Conservation (phyloP, 108 stramenopile species). For the Stephanodiscus triporus region DNA sequence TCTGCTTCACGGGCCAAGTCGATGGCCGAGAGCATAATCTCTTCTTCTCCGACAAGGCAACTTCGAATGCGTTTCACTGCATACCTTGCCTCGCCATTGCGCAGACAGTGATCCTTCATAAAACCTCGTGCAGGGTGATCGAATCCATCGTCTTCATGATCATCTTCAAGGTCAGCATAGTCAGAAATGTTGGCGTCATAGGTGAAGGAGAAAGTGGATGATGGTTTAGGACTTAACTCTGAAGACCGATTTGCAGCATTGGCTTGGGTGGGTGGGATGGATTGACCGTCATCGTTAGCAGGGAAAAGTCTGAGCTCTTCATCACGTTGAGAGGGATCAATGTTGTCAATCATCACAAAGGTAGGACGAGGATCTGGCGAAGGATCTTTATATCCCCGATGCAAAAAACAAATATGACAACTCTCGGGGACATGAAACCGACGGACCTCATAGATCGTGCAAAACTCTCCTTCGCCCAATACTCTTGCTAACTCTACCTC, state of each 20-base stretch:
- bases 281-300: not conserved
- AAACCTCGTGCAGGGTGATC: constrained; percentile 57
- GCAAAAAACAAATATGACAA: constrained; percentile 51
- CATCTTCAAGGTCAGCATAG: constrained; percentile 41
- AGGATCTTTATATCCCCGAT: constrained; percentile 35
- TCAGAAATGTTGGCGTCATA: constrained; percentile 41
- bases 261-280: not conserved
- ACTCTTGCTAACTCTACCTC: constrained; percentile 52
- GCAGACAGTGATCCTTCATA: constrained; percentile 60
- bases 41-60: constrained; percentile 50
- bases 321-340: not conserved
- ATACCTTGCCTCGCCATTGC: constrained; percentile 69
- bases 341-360: constrained; percentile 1
- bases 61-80: constrained; percentile 66
- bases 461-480: constrained; percentile 73
- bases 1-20: constrained; percentile 81
- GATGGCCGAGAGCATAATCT: constrained; percentile 61
- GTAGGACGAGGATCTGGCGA: not conserved
- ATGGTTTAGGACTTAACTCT: not conserved
- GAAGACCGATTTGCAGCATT: not conserved
- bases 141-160: constrained; percentile 50
- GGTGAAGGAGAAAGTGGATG: constrained; percentile 28
- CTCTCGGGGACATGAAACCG: constrained; percentile 34
- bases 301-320: not conserved
- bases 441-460: constrained; percentile 58